These are phyloP conservation scores for Jacaranda mimosifolia DNA, from an alignment of 257 asterid genomes.

Conservation along the genomic window DNA sequence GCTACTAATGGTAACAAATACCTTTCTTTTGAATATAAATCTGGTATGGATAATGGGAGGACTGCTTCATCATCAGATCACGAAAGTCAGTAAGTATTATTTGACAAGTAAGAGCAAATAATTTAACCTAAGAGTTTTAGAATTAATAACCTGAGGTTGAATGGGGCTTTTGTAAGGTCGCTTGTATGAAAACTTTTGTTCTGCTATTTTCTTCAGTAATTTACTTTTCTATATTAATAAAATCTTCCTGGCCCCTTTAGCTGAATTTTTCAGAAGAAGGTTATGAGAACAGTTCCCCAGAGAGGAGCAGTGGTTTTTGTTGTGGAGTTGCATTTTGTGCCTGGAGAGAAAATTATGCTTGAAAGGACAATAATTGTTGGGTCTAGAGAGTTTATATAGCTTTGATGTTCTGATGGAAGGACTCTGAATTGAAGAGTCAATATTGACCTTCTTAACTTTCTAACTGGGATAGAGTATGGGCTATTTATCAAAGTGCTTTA, in stretches of 20 bases:
- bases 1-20: conserved; percentile 79
- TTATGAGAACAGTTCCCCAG: neutral
- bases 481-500: conserved; percentile 19
- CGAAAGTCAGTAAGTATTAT: conserved; percentile 92
- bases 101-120: conserved; percentile 1
- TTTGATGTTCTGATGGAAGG: neutral
- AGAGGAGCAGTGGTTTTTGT: conserved; percentile 8
- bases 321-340: conserved; percentile 22
- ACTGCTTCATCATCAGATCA: conserved; percentile 84
- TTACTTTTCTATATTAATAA: neutral
- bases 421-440: conserved; percentile 2
- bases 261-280: conserved; percentile 12
- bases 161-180: conserved; percentile 21
- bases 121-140: conserved; percentile 22
- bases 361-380: neutral
- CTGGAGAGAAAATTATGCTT: conserved; percentile 14
- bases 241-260: neutral
- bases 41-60: conserved; percentile 85
- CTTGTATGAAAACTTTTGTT: conserved; percentile 20
- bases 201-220: conserved; percentile 3
- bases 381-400: too few species aligned
- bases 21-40: conserved; percentile 84
- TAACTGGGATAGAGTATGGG: conserved; percentile 17
- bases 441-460: conserved; percentile 9
- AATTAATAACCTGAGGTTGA: conserved; percentile 12